phyloP scores from a whole-genome alignment of 2,329 filamentous ascomycete species.

The Sporothrix pallida region DNA sequence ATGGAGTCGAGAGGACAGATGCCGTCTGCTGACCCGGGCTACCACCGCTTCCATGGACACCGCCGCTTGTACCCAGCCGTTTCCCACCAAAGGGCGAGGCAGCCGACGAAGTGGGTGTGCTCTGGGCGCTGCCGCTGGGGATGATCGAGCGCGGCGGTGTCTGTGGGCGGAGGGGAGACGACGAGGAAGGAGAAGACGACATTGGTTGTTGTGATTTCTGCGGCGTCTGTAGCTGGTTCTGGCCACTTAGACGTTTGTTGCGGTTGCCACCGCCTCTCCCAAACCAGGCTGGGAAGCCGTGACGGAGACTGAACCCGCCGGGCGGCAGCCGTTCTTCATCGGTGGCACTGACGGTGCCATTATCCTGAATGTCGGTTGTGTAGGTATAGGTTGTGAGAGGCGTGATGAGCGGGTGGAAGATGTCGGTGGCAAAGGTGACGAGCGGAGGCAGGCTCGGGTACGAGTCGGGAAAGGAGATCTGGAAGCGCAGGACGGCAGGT shows the following conservation, averaged over 20 bases:
- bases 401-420: constrained; percentile 93
- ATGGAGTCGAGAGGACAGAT: constrained; percentile 40
- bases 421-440: constrained; percentile 87
- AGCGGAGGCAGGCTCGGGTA: constrained; percentile 82
- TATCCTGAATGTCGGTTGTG: constrained; percentile 75
- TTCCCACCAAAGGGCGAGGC: constrained; percentile 39
- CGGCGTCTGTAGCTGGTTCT: constrained; percentile 43
- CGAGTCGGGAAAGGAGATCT: constrained; percentile 81
- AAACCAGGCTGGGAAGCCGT: constrained; percentile 93
- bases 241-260: constrained; percentile 52
- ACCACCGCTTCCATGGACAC: neutral
- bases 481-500: constrained; percentile 84
- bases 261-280: constrained; percentile 56
- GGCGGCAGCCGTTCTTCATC: constrained; percentile 84
- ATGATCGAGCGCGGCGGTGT: constrained; percentile 41
- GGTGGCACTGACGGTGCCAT: constrained; percentile 79
- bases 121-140: constrained; percentile 38
- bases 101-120: constrained; percentile 42
- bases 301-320: constrained; percentile 85
- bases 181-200: neutral
- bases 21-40: constrained; percentile 37
- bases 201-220: constrained; percentile 30
- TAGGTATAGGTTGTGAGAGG: constrained; percentile 95
- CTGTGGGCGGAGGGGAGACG: constrained; percentile 23
- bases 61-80: neutral